Evolutionary conservation across 2,329 filamentous ascomycete genomes (phyloP).

Genomic region (Ophiostoma ips): DNA sequence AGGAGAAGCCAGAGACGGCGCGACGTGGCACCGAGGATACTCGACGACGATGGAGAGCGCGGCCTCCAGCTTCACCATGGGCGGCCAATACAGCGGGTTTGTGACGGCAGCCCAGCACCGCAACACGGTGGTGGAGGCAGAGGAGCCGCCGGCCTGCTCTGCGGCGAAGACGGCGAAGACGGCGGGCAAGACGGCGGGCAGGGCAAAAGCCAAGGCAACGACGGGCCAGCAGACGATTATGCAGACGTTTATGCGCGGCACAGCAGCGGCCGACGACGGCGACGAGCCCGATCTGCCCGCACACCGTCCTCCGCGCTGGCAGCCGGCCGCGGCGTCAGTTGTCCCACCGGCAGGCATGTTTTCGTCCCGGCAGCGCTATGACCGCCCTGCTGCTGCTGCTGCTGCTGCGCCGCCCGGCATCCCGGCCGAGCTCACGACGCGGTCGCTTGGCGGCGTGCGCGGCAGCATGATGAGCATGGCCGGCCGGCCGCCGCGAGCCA

Average conservation of each 20-base stretch:
- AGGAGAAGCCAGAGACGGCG: slow-evolving; percentile 13
- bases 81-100: slow-evolving; percentile 40
- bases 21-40: slow-evolving; percentile 32
- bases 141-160: slow-evolving; percentile 18
- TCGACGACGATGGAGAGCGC: slow-evolving; percentile 47
- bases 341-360: neutral
- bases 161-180: slow-evolving; percentile 16
- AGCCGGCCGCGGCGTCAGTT: neutral
- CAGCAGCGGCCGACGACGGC: neutral
- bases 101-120: slow-evolving; percentile 45
- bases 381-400: neutral
- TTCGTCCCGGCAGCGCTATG: neutral
- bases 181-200: slow-evolving; percentile 12
- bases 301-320: neutral
- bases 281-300: neutral
- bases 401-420: slow-evolving; percentile 14
- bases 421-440: slow-evolving; percentile 21
- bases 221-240: slow-evolving; percentile 6
- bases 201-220: neutral
- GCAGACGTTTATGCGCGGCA: slow-evolving; percentile 7
- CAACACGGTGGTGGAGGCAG: slow-evolving; percentile 24
- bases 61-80: slow-evolving; percentile 42
- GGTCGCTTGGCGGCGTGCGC: slow-evolving; percentile 26
- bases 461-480: slow-evolving; percentile 17
- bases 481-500: neutral